Evolutionary conservation across 2,329 filamentous ascomycete species (phyloP).

Genomic region (Alternaria hordeiaustralica): DNA sequence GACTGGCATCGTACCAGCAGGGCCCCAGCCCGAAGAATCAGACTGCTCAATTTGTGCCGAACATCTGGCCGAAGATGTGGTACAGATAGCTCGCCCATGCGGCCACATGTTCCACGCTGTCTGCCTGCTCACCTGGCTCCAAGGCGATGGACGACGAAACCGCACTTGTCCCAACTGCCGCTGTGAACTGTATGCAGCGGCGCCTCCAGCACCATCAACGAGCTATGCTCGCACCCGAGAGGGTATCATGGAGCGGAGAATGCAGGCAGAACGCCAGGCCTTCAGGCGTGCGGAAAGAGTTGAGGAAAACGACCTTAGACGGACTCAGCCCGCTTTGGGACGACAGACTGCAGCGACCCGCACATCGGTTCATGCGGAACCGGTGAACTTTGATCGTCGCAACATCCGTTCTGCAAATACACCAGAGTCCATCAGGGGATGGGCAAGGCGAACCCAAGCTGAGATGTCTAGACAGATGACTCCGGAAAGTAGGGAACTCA

Average conservation of each 20-base stretch:
- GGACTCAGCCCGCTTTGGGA: neutral
- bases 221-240: neutral
- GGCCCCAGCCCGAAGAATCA: neutral
- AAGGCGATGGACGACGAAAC: neutral
- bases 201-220: neutral
- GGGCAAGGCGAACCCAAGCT: neutral
- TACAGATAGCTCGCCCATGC: constrained; percentile 1
- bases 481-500: too few species aligned
- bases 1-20: neutral
- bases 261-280: too few species aligned
- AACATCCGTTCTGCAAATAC: neutral
- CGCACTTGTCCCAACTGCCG: constrained; percentile 7
- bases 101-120: constrained; percentile 1
- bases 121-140: constrained; percentile 2
- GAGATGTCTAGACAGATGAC: neutral
- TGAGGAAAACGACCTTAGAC: neutral
- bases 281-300: too few species aligned
- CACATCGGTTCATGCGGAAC: neutral
- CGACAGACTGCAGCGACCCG: neutral
- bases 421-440: neutral
- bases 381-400: neutral
- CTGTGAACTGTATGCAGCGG: neutral
- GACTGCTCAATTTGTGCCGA: constrained; percentile 1
- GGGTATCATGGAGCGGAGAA: neutral
- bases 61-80: neutral